Evolutionary conservation across 352 stramenopile genomes (phyloP).

Genomic region (Phytophthora vignae): DNA sequence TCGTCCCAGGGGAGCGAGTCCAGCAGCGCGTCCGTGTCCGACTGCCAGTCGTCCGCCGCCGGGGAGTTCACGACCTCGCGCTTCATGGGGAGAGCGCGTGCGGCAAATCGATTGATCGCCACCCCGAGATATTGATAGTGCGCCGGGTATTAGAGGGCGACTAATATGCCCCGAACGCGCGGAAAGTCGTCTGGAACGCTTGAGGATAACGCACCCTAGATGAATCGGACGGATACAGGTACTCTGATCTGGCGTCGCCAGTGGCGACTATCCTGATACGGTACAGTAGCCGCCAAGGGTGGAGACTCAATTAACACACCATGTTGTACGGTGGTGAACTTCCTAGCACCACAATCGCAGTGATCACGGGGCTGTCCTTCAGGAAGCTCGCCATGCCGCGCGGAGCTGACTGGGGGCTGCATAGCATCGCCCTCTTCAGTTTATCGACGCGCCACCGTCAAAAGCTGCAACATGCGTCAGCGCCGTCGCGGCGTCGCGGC

Average conservation of each 20-base stretch:
- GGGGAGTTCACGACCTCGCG: background rate
- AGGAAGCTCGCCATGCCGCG: background rate
- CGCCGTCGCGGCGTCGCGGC: background rate
- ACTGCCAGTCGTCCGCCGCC: slow-evolving; percentile 2
- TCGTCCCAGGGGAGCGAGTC: slow-evolving; percentile 32
- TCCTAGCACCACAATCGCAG: too few species aligned
- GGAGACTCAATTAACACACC: too few species aligned
- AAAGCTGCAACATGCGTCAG: background rate
- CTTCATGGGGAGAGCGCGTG: too few species aligned
- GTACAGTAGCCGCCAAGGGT: too few species aligned
- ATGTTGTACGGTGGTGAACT: too few species aligned
- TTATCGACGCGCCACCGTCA: slow-evolving; percentile 21
- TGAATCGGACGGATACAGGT: too few species aligned
- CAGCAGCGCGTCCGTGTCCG: slow-evolving; percentile 16
- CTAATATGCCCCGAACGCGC: background rate
- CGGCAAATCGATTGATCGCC: background rate
- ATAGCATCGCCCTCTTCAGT: slow-evolving; percentile 18
- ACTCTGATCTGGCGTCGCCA: too few species aligned
- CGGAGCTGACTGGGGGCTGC: too few species aligned
- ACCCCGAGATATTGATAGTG: slow-evolving; percentile 18
- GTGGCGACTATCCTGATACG: too few species aligned
- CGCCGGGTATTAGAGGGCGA: too few species aligned
- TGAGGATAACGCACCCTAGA: background rate
- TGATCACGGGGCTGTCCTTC: too few species aligned
- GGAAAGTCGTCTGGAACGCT: background rate